Percentiles rank a stretch among this genome's conserved stretches.
These are phyloP conservation scores for Daldinia sp. DNA, from an alignment of 2,329 filamentous ascomycete genomes.

Conservation along the genomic window DNA sequence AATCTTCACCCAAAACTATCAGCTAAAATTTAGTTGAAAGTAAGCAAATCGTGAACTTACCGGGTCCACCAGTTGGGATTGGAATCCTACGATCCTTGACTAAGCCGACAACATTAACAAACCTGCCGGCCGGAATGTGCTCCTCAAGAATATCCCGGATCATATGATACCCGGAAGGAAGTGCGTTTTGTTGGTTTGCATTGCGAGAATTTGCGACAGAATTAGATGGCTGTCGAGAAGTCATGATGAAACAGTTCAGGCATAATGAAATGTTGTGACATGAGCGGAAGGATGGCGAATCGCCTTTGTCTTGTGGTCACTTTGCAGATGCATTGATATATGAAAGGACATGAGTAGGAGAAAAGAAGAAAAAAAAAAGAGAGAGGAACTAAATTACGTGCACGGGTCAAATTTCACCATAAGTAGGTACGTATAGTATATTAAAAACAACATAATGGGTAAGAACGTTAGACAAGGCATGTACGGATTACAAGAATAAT, in stretches of 20 bases:
- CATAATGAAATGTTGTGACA: slow-evolving; percentile 18
- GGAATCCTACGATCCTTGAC: slow-evolving; percentile 73
- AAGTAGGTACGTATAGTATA: not conserved
- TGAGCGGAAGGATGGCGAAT: slow-evolving; percentile 16
- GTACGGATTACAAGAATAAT: not conserved
- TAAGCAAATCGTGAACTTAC: slow-evolving; percentile 53
- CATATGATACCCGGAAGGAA: slow-evolving; percentile 55
- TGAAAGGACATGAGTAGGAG: no score
- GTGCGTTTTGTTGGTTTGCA: slow-evolving; percentile 18
- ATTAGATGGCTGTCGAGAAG: slow-evolving; percentile 34
- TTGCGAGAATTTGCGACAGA: slow-evolving; percentile 25
- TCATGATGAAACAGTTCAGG: slow-evolving; percentile 35
- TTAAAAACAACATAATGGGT: no score
- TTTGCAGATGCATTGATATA: slow-evolving; percentile 17
- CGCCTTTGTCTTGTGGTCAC: slow-evolving; percentile 7
- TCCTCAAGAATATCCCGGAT: slow-evolving; percentile 60
- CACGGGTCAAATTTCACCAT: not conserved
- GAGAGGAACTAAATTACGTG: not conserved
- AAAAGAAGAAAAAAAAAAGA: slow-evolving; percentile 2
- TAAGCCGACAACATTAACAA: slow-evolving; percentile 75
- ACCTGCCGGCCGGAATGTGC: slow-evolving; percentile 44
- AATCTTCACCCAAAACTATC: slow-evolving; percentile 58
- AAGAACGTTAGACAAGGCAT: not conserved
- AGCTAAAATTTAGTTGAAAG: slow-evolving; percentile 5
- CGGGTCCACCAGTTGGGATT: slow-evolving; percentile 62